phyloP scores from a whole-genome alignment of 441 rosid genomes.

The Euphorbia corollata region DNA sequence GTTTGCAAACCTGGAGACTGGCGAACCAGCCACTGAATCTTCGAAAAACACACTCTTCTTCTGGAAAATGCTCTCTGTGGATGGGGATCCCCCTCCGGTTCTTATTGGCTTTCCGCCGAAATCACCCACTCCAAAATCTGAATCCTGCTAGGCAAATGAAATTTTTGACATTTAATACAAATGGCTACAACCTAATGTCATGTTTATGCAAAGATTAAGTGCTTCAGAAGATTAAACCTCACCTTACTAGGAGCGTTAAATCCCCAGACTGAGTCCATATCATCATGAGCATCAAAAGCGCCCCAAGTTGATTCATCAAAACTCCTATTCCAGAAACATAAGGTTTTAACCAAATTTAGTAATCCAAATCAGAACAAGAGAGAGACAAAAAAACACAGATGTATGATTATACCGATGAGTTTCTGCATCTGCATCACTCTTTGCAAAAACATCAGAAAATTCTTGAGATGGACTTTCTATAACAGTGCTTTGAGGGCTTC shows the following conservation, averaged over 20 bases:
- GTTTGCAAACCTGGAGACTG: constrained; percentile 69
- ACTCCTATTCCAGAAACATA: constrained; percentile 34
- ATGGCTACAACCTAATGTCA: not conserved
- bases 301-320: constrained; percentile 94
- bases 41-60: constrained; percentile 69
- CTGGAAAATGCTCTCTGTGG: constrained; percentile 37
- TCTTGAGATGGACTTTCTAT: constrained; percentile 56
- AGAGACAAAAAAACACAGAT: constrained; percentile 2
- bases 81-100: constrained; percentile 62
- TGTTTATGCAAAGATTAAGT: not conserved
- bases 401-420: constrained; percentile 33
- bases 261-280: constrained; percentile 89
- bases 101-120: constrained; percentile 48
- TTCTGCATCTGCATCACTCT: constrained; percentile 60
- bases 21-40: constrained; percentile 86
- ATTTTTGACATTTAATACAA: constrained; percentile 10
- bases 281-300: constrained; percentile 82
- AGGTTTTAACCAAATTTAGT: constrained; percentile 3
- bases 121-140: constrained; percentile 20
- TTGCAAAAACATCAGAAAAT: constrained; percentile 54
- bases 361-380: not conserved
- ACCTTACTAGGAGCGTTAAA: constrained; percentile 66
- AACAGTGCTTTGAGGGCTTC: constrained; percentile 73
- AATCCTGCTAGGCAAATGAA: constrained; percentile 35
- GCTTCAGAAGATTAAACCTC: constrained; percentile 23